These are phyloP conservation scores for Ganoderma meredithae DNA, from an alignment of 1,284 basidiomycete species.

Conservation along the genomic window DNA sequence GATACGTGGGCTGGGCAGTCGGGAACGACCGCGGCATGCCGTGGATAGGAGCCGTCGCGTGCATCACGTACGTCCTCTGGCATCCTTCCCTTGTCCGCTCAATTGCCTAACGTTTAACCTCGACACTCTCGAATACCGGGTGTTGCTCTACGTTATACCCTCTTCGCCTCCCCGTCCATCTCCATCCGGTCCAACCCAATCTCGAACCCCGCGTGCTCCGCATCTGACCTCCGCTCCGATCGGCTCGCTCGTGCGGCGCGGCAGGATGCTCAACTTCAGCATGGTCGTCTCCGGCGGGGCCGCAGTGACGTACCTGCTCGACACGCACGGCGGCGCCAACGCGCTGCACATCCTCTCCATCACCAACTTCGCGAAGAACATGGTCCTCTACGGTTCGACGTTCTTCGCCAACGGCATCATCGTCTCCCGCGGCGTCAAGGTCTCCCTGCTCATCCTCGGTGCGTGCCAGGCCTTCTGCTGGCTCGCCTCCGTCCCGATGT, in stretches of 20 bases:
- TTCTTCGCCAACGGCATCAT: constrained; percentile 56
- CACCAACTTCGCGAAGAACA: constrained; percentile 53
- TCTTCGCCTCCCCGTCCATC: too few relatives aligned
- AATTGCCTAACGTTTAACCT: neutral
- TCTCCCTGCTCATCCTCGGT: constrained; percentile 48
- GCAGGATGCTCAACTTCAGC: constrained; percentile 47
- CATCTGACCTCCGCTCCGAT: neutral
- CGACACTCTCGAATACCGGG: neutral
- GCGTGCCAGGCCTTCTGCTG: constrained; percentile 50
- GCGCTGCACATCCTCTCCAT: constrained; percentile 52
- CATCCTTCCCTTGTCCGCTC: neutral
- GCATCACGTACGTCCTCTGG: constrained; percentile 43
- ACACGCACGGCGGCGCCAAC: constrained; percentile 50
- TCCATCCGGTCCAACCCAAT: neutral
- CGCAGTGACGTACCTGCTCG: constrained; percentile 52
- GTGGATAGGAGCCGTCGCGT: constrained; percentile 53
- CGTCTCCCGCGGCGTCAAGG: constrained; percentile 44
- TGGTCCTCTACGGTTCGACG: constrained; percentile 53
- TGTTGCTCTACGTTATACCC: too few relatives aligned
- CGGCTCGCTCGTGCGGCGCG: constrained; percentile 23
- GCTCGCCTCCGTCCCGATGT: constrained; percentile 50
- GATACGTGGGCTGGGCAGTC: constrained; percentile 57
- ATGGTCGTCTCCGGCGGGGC: constrained; percentile 51
- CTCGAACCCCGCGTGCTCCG: neutral
- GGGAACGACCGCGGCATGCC: constrained; percentile 51